phyloP scores from a whole-genome alignment of 495 filamentous ascomycete species.

The Talaromyces trachyspermus region DNA sequence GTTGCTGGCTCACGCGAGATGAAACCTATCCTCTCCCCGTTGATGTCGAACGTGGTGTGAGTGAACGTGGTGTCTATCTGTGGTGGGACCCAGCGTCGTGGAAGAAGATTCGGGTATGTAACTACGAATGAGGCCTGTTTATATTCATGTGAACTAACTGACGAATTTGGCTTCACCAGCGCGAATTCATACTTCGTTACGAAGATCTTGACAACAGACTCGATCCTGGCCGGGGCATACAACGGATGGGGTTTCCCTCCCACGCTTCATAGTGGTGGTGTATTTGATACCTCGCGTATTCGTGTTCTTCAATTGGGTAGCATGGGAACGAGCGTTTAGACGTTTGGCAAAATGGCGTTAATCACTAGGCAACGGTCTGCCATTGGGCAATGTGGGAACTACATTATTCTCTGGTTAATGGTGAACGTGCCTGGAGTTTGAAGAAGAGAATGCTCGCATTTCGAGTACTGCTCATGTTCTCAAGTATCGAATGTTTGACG shows the following conservation, averaged over 20 bases:
- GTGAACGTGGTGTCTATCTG: conserved; percentile 81
- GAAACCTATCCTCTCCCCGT: conserved; percentile 60
- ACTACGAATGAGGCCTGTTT: too few relatives aligned
- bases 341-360: conserved; percentile 5
- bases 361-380: conserved; percentile 1
- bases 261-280: conserved; percentile 29
- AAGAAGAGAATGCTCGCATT: not conserved
- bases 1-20: conserved; percentile 88
- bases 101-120: conserved; percentile 75
- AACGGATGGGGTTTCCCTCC: conserved; percentile 30
- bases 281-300: conserved; percentile 4
- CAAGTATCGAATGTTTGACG: too few relatives aligned
- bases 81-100: conserved; percentile 81
- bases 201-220: conserved; percentile 62
- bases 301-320: conserved; percentile 6
- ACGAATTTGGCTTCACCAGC: conserved; percentile 39
- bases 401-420: conserved; percentile 6
- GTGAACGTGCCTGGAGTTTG: not conserved
- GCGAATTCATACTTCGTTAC: conserved; percentile 73
- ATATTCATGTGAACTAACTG: too few relatives aligned
- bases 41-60: conserved; percentile 50
- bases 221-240: conserved; percentile 31
- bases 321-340: conserved; percentile 7
- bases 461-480: not conserved
- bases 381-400: conserved; percentile 7